A percentile compares a stretch with the other conserved stretches of the same genome.
Conservation (phyloP, 495 filamentous ascomycete genomes). For the Xylaria acuta region DNA sequence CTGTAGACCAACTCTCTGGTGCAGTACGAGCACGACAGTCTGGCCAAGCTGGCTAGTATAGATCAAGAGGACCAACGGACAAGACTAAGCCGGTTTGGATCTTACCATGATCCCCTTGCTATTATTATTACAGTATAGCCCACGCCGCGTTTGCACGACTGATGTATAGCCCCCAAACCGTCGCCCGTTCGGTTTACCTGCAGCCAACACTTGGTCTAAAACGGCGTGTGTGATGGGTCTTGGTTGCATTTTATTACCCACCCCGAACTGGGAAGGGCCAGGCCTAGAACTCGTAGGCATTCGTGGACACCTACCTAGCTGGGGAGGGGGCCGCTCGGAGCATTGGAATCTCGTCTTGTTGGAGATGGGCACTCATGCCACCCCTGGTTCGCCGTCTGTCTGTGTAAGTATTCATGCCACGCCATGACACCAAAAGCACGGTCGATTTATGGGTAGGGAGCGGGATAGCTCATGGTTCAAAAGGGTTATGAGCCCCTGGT, state of each 20-base stretch:
- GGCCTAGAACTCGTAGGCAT: slow-evolving; percentile 26
- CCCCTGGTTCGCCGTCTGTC: neutral
- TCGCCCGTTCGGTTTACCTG: neutral
- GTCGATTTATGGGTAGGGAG: neutral
- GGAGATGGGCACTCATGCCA: slow-evolving; percentile 5
- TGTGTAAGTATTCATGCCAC: neutral
- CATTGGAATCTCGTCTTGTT: neutral
- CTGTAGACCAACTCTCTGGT: neutral
- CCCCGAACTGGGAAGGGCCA: slow-evolving; percentile 26
- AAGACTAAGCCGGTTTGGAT: neutral
- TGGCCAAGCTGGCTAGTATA: neutral
- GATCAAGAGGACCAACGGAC: neutral
- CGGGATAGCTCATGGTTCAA: slow-evolving; percentile 1
- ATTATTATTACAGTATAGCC: slow-evolving; percentile 1
- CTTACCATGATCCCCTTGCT: slow-evolving; percentile 2
- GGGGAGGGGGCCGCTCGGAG: neutral
- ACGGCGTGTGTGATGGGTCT: slow-evolving; percentile 25
- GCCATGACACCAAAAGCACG: neutral
- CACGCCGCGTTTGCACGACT: slow-evolving; percentile 1
- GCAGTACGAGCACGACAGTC: neutral
- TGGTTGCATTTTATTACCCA: slow-evolving; percentile 26
- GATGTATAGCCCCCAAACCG: neutral
- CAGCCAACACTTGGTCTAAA: slow-evolving; percentile 2
- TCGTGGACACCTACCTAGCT: slow-evolving; percentile 8
- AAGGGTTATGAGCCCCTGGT: slow-evolving; percentile 11